Base-by-base conservation (phyloP, 2,329 filamentous ascomycete species). In the Purpureocillium lavendulum region DNA sequence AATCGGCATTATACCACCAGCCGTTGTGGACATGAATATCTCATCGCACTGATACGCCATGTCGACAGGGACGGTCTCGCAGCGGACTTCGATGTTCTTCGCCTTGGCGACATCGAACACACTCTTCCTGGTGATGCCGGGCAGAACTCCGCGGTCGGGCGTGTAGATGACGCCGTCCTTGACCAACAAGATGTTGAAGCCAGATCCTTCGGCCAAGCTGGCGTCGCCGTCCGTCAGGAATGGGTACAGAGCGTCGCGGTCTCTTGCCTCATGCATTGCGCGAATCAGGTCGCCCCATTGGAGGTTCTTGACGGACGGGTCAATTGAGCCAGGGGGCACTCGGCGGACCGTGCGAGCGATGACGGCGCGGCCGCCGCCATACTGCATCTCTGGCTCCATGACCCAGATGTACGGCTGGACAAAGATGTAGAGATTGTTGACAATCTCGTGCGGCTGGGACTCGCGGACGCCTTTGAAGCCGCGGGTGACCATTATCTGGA, bases 1-100 rank as follows among this genome's bases (percentile, higher is more conserved):
- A 18, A 74, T 70, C 1, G 69, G 70, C 69, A 73, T 73, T 14
- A 73, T 62, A 0, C 70, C 70, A 2, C 70, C 70, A 0, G 70
- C 70, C 12, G 70, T 73, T 0, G 70, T 73, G 43, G 61, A 71
- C 69, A 72, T 71, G 26, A 74, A 64, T 4, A 72, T 60, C 53
- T 74, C 70, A 40, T 74, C 70, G 0, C 56, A 53, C 7, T 61
- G 37, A 34, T 70, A 72, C 0, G 54, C 59, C 29, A 57, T 9
- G 12, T 66, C 57, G 1, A 69, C 53, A 0, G 67, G 67, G 4
- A 72, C 64, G 18, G 57, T 42, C 47, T 70, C 62, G 21, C 64
- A 39, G 4, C 55, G 58, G 6, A 66, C 52, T 17, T 62, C 56
- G 30, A 64, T 45, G 0, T 56, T 57, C 3, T 57, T 50, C 0